A percentile compares a stretch with the other conserved stretches of the same genome.
Conservation (phyloP, 1,139 yeast genomes). For the Magnusiomyces tetraspermus region DNA sequence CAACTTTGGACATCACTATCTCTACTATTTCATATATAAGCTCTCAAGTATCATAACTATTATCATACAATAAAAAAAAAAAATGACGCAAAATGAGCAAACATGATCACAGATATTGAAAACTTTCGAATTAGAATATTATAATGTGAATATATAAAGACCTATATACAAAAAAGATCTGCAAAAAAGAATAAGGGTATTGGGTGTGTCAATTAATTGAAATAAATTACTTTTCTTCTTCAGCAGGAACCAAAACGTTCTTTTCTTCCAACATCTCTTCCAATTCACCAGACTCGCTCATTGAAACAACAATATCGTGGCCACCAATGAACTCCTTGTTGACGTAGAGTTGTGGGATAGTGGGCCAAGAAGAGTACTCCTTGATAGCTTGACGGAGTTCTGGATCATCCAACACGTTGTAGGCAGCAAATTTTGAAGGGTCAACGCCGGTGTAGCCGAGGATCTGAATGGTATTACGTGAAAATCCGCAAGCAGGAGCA, state of each 20-base stretch:
- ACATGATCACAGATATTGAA: too few relatives aligned
- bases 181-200: too few relatives aligned
- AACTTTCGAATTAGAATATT: too few relatives aligned
- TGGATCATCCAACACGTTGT: constrained; percentile 88
- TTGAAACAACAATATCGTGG: constrained; percentile 84
- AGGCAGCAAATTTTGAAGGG: constrained; percentile 92
- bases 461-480: constrained; percentile 86
- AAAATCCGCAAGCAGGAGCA: constrained; percentile 96
- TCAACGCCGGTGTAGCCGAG: constrained; percentile 97
- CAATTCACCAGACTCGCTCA: constrained; percentile 90
- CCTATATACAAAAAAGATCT: too few relatives aligned
- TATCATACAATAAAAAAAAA: too few relatives aligned
- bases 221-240: constrained; percentile 29
- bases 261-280: constrained; percentile 73
- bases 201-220: too few relatives aligned
- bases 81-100: too few relatives aligned
- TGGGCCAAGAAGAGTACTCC: constrained; percentile 94
- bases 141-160: too few relatives aligned
- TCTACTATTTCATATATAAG: too few relatives aligned
- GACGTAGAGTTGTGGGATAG: constrained; percentile 56
- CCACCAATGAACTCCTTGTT: constrained; percentile 89
- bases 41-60: too few relatives aligned
- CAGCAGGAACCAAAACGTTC: constrained; percentile 72
- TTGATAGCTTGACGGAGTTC: constrained; percentile 89
- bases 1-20: too few relatives aligned